phyloP scores from a whole-genome alignment of 208 protist species.

The Crithidia mellificae region DNA sequence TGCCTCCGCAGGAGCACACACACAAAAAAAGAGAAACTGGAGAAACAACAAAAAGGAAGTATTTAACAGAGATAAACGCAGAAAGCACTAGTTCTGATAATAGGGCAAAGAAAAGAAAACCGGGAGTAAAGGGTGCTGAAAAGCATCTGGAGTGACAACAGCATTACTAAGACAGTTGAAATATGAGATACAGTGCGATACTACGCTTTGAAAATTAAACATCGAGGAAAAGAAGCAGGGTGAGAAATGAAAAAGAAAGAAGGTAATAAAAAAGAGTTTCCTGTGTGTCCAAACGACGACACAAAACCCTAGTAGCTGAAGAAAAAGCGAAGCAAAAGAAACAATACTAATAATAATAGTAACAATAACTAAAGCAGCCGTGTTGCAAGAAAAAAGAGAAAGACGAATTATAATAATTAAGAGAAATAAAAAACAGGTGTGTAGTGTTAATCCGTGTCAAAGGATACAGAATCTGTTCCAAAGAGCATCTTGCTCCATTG shows the following conservation, averaged over 20 bases:
- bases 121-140: too few species aligned
- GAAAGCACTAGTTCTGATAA: background rate
- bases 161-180: too few species aligned
- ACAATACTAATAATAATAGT: background rate
- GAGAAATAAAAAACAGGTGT: conserved; percentile 1
- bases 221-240: too few species aligned
- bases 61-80: background rate
- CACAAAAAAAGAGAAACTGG: background rate
- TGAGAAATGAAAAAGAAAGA: too few species aligned
- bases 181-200: too few species aligned
- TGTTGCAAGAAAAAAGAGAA: conserved; percentile 1
- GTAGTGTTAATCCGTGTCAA: background rate
- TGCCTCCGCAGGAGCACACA: too few species aligned
- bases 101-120: too few species aligned
- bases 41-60: background rate
- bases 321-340: conserved; percentile 3
- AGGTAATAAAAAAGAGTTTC: too few species aligned
- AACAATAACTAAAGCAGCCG: background rate
- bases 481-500: conserved; percentile 33
- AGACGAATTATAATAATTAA: background rate
- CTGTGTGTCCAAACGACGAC: too few species aligned
- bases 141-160: too few species aligned
- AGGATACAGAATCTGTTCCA: conserved; percentile 12
- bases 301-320: background rate
- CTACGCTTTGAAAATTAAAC: too few species aligned